Conservation (phyloP, 345 rosid species). For the Heritiera littoralis region DNA sequence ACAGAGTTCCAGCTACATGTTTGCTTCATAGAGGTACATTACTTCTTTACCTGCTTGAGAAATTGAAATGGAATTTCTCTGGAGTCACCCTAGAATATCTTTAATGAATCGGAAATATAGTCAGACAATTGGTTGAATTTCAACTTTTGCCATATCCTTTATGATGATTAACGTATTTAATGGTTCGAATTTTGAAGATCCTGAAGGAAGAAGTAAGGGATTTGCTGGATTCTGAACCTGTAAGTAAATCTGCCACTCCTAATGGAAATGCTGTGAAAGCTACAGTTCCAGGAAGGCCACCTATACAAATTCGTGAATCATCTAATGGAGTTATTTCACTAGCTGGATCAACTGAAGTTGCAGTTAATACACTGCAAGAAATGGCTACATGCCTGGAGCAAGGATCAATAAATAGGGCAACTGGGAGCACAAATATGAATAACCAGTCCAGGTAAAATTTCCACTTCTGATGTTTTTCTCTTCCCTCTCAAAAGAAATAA, state of each 20-base stretch:
- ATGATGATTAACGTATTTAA: slow-evolving; percentile 25
- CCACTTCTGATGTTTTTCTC: neutral
- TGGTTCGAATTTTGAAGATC: slow-evolving; percentile 52
- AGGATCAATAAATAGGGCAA: slow-evolving; percentile 78
- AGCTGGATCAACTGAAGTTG: slow-evolving; percentile 71
- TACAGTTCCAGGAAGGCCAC: slow-evolving; percentile 52
- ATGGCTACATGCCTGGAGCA: slow-evolving; percentile 82
- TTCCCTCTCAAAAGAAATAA: neutral
- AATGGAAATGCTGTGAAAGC: slow-evolving; percentile 63
- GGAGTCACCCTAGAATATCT: neutral
- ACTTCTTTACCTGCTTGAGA: neutral
- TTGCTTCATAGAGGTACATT: slow-evolving; percentile 77
- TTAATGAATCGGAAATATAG: neutral
- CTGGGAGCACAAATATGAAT: slow-evolving; percentile 89
- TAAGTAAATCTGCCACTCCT: slow-evolving; percentile 42
- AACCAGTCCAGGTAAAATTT: slow-evolving; percentile 67
- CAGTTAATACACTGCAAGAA: slow-evolving; percentile 59
- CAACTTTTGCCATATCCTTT: neutral
- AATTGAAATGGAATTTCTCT: neutral
- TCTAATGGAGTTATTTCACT: slow-evolving; percentile 76
- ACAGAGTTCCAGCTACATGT: slow-evolving; percentile 69
- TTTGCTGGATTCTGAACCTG: slow-evolving; percentile 57
- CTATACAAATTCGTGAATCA: slow-evolving; percentile 79
- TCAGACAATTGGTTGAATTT: neutral
- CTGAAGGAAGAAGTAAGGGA: slow-evolving; percentile 84